Percentiles rank a stretch among this genome's conserved stretches.
Evolutionary conservation across 768 basidiomycete species (phyloP).

Genomic region (Suillus plorans): DNA sequence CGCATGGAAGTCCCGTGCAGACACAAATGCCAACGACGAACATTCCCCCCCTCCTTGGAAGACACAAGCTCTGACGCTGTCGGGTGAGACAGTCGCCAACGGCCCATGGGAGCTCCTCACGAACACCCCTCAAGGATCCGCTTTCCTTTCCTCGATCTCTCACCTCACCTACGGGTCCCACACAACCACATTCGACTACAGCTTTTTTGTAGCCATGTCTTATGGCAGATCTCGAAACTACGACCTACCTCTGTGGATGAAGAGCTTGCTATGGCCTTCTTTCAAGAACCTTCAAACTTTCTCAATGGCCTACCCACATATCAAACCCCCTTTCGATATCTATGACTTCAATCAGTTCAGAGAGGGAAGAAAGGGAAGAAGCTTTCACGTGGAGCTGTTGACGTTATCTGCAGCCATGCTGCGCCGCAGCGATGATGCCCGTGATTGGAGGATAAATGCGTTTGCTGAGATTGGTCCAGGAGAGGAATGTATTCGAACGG

Average conservation of each 20-base stretch:
- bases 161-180: background rate
- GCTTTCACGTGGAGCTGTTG: background rate
- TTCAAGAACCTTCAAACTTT: background rate
- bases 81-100: constrained; percentile 15
- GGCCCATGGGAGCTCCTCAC: constrained; percentile 14
- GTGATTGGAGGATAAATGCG: background rate
- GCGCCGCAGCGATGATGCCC: background rate
- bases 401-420: background rate
- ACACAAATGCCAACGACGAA: background rate
- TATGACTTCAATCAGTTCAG: background rate
- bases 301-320: background rate
- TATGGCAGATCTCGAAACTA: background rate
- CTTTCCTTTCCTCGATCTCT: constrained; percentile 35
- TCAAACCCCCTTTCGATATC: background rate
- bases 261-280: background rate
- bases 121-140: constrained; percentile 28
- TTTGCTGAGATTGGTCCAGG: background rate
- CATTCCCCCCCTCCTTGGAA: constrained; percentile 27
- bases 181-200: background rate
- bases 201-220: background rate
- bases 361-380: background rate
- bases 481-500: background rate
- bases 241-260: background rate
- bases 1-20: constrained; percentile 5
- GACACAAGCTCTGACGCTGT: constrained; percentile 27